phyloP scores from a whole-genome alignment of 31 red algal species.

The Odonthalia washingtoniensis region DNA sequence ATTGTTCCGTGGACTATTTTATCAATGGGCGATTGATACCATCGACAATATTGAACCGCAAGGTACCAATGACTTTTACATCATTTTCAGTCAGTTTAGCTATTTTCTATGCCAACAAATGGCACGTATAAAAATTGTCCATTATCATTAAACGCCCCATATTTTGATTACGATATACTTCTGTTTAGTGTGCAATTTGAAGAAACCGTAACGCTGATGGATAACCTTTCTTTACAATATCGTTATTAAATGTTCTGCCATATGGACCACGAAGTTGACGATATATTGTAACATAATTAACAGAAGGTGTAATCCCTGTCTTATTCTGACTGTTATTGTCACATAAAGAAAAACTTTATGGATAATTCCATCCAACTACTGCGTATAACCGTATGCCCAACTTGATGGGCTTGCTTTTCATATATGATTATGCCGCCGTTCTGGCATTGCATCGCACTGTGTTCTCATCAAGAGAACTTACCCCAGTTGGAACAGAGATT shows the following conservation, averaged over 20 bases:
- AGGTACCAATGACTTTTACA: not conserved
- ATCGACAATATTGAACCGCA: conserved; percentile 24
- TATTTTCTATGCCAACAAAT: not conserved
- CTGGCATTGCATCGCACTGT: not conserved
- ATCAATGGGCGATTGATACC: conserved; percentile 15
- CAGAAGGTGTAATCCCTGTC: not conserved
- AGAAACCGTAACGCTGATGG: not conserved
- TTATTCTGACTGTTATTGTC: conserved; percentile 2
- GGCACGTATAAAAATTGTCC: conserved; percentile 27
- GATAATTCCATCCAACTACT: not conserved
- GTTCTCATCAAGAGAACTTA: conserved; percentile 1
- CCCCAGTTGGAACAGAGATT: not conserved
- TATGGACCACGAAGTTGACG: not conserved
- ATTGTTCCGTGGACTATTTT: not conserved
- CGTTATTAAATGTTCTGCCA: not conserved
- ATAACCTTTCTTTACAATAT: not conserved
- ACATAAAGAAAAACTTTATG: not conserved
- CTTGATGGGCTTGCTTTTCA: conserved; percentile 30
- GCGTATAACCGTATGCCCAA: conserved; percentile 16
- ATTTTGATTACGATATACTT: not conserved
- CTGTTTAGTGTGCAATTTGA: conserved; percentile 11
- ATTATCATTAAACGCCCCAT: conserved; percentile 14
- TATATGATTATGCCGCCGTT: not conserved
- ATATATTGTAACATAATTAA: not conserved
- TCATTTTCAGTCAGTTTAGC: not conserved